Evolutionary conservation across 805 yeast genomes (phyloP), one percentile per base, ranked within the genome.

Genomic region (Maudiozyma saulgeensis): DNA sequence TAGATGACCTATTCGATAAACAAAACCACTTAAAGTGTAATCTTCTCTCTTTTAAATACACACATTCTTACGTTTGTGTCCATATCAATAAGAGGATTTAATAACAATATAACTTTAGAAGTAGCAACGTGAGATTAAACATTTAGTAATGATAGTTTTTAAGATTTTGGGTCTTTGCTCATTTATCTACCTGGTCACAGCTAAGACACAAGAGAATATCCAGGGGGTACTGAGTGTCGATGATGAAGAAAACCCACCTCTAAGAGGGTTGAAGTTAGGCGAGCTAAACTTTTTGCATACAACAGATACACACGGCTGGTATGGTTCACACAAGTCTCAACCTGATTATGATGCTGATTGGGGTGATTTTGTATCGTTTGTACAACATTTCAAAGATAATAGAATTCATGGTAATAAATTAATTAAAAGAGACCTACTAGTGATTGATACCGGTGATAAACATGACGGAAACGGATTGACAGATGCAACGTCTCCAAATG

Each of bases 241-340:
- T 28, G 32, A 28, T 4, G 32, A 28, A 3, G 32, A 28, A 28
- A 21, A 4, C 4, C 44, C 52, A 41, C 41, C 43, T 44, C 31
- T 57, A 15, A 49, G 93, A 46, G 76, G 77, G n/a, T 59, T 89
- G 31, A 60, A 66, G 11, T 74, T 89, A 77, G 89, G 90, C 0
- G 78, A 82, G 49, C 50, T 93, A 44, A 91, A 93, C 68, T 87
- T 93, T 57, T 59, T 91, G 25, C 98, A 91, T 60, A 90, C 98
- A 1, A 93, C 99, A 0, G 99, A 93, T 60, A 91, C 97, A 2
- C 99, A 93, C 65, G 97, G 93, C 0, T 93, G 99, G 99, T 79
- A 84, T 54, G 81, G 91, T 5, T 97, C 97, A 0, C 99, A 91
- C 68, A 58, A 79, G 39, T 81, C 82, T 55, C 97, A 90, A 64